These are phyloP conservation scores for Spraguea lophii DNA, from an alignment of 371 early-diverging fungal genomes.

Conservation along the genomic window DNA sequence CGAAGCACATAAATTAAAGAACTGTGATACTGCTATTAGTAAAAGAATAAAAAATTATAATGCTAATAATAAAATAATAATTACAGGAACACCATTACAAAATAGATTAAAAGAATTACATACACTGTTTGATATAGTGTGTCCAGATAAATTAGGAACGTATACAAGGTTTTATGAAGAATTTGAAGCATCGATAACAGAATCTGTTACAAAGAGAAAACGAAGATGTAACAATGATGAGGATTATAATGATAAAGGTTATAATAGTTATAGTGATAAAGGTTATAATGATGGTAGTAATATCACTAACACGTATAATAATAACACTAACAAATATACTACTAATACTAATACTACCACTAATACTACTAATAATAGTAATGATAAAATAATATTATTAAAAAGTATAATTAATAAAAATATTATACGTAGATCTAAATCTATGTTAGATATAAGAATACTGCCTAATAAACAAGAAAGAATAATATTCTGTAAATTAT, in stretches of 20 bases:
- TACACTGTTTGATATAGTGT: slow-evolving; percentile 79
- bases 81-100: slow-evolving; percentile 90
- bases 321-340: too few relatives aligned
- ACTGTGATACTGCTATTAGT: slow-evolving; percentile 69
- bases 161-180: slow-evolving; percentile 42
- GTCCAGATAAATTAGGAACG: slow-evolving; percentile 70
- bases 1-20: slow-evolving; percentile 89
- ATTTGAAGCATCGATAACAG: slow-evolving; percentile 27
- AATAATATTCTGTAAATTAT: slow-evolving; percentile 69
- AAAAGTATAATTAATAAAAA: slow-evolving; percentile 74
- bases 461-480: slow-evolving; percentile 75
- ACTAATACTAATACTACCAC: too few relatives aligned
- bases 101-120: slow-evolving; percentile 84
- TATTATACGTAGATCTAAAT: slow-evolving; percentile 70
- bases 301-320: too few relatives aligned
- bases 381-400: too few relatives aligned
- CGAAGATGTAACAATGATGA: slow-evolving; percentile 16
- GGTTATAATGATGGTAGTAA: too few relatives aligned
- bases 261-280: too few relatives aligned
- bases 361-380: too few relatives aligned
- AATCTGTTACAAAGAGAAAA: too few relatives aligned
- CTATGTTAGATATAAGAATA: slow-evolving; percentile 65
- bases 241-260: too few relatives aligned
- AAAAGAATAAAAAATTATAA: slow-evolving; percentile 40
- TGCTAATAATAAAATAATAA: slow-evolving; percentile 51